These are phyloP conservation scores for Primulina eburnea DNA, from an alignment of 257 asterid species.

Conservation along the genomic window DNA sequence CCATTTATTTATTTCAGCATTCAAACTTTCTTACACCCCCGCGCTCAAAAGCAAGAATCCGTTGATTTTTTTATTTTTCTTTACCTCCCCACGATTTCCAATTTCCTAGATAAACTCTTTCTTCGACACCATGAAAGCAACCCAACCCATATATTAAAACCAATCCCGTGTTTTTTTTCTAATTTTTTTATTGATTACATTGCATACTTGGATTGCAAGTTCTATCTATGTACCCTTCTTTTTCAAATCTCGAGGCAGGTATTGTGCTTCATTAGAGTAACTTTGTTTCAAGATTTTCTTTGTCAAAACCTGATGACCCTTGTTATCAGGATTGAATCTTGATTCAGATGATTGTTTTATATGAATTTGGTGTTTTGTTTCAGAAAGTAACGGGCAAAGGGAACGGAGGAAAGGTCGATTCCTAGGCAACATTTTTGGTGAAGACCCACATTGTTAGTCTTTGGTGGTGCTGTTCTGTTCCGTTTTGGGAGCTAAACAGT, in stretches of 20 bases:
- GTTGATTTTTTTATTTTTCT: constrained; percentile 45
- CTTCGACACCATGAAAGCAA: constrained; percentile 40
- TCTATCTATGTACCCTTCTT: constrained; percentile 23
- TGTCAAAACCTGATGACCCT: constrained; percentile 8
- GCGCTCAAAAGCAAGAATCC: constrained; percentile 77
- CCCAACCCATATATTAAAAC: constrained; percentile 31
- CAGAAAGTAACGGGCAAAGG: constrained; percentile 28
- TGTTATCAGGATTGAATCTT: constrained; percentile 16
- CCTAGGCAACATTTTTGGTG: constrained; percentile 47
- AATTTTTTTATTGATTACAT: background rate
- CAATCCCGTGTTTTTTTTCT: constrained; percentile 33
- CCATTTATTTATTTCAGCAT: constrained; percentile 13
- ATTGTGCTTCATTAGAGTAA: constrained; percentile 19
- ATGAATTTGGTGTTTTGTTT: constrained; percentile 30
- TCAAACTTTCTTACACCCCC: constrained; percentile 69
- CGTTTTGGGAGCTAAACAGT: constrained; percentile 44
- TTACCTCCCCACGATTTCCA: constrained; percentile 25
- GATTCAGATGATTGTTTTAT: constrained; percentile 23
- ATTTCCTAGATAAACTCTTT: constrained; percentile 16
- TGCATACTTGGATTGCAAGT: constrained; percentile 31
- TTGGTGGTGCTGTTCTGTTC: constrained; percentile 42
- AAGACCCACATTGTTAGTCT: constrained; percentile 32
- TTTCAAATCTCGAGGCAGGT: constrained; percentile 70
- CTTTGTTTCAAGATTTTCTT: background rate
- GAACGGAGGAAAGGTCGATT: constrained; percentile 43